Evolutionary conservation across 352 stramenopile genomes (phyloP), one percentile per base, ranked within the genome.

Genomic region (Phytopythium vexans): DNA sequence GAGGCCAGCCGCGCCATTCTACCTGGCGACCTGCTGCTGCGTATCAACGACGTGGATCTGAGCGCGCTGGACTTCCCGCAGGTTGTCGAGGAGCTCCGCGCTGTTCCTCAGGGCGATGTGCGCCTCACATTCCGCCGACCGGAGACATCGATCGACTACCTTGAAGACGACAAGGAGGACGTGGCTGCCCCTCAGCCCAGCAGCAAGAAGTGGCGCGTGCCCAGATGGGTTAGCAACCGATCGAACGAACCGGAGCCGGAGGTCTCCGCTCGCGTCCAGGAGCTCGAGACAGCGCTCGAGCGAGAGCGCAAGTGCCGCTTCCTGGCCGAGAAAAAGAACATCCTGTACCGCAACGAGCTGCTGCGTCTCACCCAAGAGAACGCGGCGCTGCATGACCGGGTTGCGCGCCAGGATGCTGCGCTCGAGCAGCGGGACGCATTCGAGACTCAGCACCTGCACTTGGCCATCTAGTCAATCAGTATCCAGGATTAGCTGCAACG

Each of bases 291-390:
- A 34, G 64, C 57, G 7, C 60, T 88, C 38, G 69, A 77, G 48
- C 66, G 75, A 38, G 80, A 91, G 46, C 75, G 78, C 32, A 90
- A 89, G 49, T 88, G 80, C 50, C 80, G 77, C 34, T 84, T 85
- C 34, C 65, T 91, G 16, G 69, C 75, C 4, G 80, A 91, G 58
- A 70, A 77, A 41, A 88, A 88, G 63, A 88, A 88, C 55, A 82
- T 88, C 34, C 15, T 91, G 31, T 91, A 91, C 34, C 77, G 80
- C 54, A 86, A 86, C 33, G 80, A 86, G 42, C 58, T 91, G 14
- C 44, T 81, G 43, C 56, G 72, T 0, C 50, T 86, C 15, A 80
- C 68, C 14, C 72, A 88, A 9, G 75, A 86, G 56, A 91, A 86
- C 51, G 39, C 69, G 11, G 49, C 62, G 41, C 57, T 91, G 15